Percentiles rank a stretch among this genome's conserved stretches.
phyloP scores from a whole-genome alignment of 139 green algal species.

The Chlorella sp. region DNA sequence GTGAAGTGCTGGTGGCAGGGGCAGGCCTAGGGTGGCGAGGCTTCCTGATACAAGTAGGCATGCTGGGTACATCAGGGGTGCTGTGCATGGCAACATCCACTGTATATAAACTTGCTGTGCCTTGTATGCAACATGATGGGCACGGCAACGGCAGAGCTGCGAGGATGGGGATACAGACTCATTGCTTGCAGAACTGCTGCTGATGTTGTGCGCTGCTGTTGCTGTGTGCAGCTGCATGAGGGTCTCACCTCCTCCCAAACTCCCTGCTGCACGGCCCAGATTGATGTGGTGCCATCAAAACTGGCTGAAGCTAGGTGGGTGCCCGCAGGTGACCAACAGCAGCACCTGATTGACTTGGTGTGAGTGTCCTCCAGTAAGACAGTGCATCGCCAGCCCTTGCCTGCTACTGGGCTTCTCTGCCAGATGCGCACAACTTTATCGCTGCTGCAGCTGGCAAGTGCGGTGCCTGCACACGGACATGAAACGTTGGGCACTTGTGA shows the following conservation, averaged over 20 bases:
- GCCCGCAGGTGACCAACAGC: conserved; percentile 75
- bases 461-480: conserved; percentile 42
- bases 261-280: conserved; percentile 67
- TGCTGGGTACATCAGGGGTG: no score
- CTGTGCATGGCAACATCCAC: no score
- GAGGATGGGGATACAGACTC: no score
- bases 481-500: not conserved
- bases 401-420: conserved; percentile 20
- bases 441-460: conserved; percentile 80
- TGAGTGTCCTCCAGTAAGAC: conserved; percentile 76
- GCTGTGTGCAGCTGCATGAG: no score
- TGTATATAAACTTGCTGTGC: no score
- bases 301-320: conserved; percentile 70
- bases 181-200: not conserved
- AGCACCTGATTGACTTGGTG: conserved; percentile 71
- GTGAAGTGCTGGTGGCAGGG: no score
- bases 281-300: conserved; percentile 81
- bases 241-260: conserved; percentile 81
- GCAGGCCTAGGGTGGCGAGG: not conserved
- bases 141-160: no score
- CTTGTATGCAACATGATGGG: no score
- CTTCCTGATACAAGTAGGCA: no score
- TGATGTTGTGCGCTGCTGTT: not conserved
- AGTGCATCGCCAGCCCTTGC: conserved; percentile 43
- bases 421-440: conserved; percentile 91